A percentile compares a stretch with the other conserved stretches of the same genome.
These are phyloP conservation scores for Trichophyton schoenleinii DNA, from an alignment of 2,329 filamentous ascomycete species.

Conservation along the genomic window DNA sequence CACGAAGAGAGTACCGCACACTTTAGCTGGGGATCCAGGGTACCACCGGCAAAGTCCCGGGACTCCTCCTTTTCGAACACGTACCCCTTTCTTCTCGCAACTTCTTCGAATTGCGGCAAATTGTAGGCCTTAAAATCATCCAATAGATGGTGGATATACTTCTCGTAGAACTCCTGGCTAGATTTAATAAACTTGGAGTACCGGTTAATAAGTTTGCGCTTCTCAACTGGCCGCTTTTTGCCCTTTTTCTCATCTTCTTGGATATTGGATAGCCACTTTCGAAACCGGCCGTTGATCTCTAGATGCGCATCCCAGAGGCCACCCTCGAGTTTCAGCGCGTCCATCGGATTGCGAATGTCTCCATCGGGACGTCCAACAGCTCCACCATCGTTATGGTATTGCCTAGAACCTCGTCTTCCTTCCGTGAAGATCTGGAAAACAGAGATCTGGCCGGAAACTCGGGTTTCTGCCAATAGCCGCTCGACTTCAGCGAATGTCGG, in stretches of 20 bases:
- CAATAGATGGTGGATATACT: conserved; percentile 67
- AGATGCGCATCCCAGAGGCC: conserved; percentile 69
- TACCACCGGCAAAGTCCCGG: conserved; percentile 17
- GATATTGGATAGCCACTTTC: conserved; percentile 51
- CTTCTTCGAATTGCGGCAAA: conserved; percentile 45
- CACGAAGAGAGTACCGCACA: conserved; percentile 58
- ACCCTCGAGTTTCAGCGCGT: conserved; percentile 47
- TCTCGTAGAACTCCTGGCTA: conserved; percentile 77
- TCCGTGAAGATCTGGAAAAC: background rate
- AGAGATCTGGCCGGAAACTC: background rate
- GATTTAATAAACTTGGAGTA: conserved; percentile 79
- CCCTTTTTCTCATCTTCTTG: conserved; percentile 32
- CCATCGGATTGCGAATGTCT: conserved; percentile 33
- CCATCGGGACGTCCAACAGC: background rate
- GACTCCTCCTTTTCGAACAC: conserved; percentile 31
- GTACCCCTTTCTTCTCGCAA: conserved; percentile 38
- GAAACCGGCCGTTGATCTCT: conserved; percentile 65
- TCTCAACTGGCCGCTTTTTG: conserved; percentile 47
- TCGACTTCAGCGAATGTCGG: conserved; percentile 40
- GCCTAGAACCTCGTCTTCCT: background rate
- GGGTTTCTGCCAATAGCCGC: conserved; percentile 30
- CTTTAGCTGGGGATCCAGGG: conserved; percentile 37
- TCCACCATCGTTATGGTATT: background rate
- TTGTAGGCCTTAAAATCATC: conserved; percentile 29
- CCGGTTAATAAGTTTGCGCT: conserved; percentile 66